phyloP scores from a whole-genome alignment of 192 early-diverging fungal genomes.

The Anaeromyces robustus region DNA sequence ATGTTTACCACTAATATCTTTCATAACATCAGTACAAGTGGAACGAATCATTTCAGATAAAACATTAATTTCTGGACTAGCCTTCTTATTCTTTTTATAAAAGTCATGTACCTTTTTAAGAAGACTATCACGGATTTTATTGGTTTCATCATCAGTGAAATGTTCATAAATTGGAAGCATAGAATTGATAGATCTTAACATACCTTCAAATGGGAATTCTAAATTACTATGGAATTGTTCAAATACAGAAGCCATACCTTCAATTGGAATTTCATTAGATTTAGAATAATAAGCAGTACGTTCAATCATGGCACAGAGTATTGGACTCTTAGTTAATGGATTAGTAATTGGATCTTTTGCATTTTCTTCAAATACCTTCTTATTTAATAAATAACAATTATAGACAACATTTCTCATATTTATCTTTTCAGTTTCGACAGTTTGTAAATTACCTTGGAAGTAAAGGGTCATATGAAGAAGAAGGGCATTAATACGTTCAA shows the following conservation, averaged over 20 bases:
- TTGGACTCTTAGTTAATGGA: background rate
- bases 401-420: background rate
- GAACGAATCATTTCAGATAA: background rate
- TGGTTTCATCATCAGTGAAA: background rate
- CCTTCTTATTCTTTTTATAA: background rate
- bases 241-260: background rate
- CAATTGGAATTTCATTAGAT: background rate
- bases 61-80: background rate
- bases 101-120: background rate
- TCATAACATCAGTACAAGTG: background rate
- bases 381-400: background rate
- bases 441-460: background rate
- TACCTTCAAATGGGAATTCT: background rate
- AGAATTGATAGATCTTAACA: background rate
- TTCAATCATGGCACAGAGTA: background rate
- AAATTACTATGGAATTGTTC: background rate
- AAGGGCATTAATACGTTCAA: background rate
- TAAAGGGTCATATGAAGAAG: background rate
- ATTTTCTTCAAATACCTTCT: background rate
- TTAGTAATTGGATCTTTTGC: background rate
- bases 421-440: background rate
- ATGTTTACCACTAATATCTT: background rate
- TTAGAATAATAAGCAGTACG: background rate
- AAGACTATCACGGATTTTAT: background rate
- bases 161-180: background rate